phyloP scores from a whole-genome alignment of 768 basidiomycete genomes.

The Asterophora parasitica region DNA sequence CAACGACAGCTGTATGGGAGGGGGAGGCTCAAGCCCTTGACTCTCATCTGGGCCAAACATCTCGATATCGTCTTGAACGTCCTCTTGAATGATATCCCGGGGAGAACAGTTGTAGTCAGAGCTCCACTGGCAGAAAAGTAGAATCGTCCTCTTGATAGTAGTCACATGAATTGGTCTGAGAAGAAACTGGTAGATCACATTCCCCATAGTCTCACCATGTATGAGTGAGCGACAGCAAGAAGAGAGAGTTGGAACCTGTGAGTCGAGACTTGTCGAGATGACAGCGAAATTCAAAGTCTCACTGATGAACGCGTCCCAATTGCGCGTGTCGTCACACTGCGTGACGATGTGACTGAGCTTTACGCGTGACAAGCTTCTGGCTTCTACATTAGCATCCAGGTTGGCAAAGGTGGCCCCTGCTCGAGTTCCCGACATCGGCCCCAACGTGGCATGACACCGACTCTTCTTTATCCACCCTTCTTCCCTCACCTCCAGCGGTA shows the following conservation, averaged over 20 bases:
- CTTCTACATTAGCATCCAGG: no score
- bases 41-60: conserved; percentile 15
- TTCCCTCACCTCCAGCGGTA: no score
- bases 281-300: no score
- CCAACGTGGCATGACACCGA: no score
- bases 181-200: conserved; percentile 12
- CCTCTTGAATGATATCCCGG: conserved; percentile 34
- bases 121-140: conserved; percentile 56
- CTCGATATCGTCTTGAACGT: neutral
- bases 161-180: conserved; percentile 42
- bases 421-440: no score
- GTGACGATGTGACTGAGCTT: no score
- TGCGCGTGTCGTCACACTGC: no score
- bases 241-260: neutral
- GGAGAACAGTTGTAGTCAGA: conserved; percentile 38
- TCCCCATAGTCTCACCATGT: neutral
- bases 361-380: no score
- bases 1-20: conserved; percentile 33
- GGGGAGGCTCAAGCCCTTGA: conserved; percentile 31
- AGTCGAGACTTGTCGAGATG: no score
- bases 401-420: no score
- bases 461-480: no score
- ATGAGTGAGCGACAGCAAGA: neutral
- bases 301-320: no score
- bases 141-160: conserved; percentile 54